Base-by-base conservation (phyloP, 2,329 filamentous ascomycete species). In the Leptodontidium sp. region DNA sequence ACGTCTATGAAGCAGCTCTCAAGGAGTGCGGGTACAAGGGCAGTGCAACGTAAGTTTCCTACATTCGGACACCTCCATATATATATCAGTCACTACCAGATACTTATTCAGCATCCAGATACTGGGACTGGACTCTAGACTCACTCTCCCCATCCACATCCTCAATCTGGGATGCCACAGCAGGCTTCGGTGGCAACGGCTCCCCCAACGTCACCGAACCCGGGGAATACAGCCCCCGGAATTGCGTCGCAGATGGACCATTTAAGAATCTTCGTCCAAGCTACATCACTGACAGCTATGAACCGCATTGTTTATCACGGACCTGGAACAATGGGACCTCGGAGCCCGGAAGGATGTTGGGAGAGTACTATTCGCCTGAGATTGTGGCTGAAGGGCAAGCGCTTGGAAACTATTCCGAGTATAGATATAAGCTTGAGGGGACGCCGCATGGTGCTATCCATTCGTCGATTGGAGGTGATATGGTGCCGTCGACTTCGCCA, bases 1-100 rank as follows among this genome's bases (percentile, higher is more conserved):
- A 77, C 62, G 72, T 79, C 14, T 83, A 81, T 64, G 82, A 84
- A 70, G 72, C 78, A 50, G 79, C 79, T 43, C 75, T 84, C 6
- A 75, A 76, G 32, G 50, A 53, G 14, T 53, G 50, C 24, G 50
- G 47, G 21, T 26, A 47, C 35, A 62, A 49, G 14, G 59, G 29
- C 12, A 49, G 26, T 49, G 26, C 43, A 47, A 62, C 59, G 59
- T 45, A 11, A 47, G 47, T 35, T 21, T 47, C 15, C 45, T n/a
- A 17, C 45, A n/a, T n/a, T 17, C 45, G 21, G 21, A 21, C 21
- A 21, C 21, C 21, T 21, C 21, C 21, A 21, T 21, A 21, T 21
- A 21, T 21, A 21, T 21, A 21, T 21, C 21, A 21, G 21, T 21
- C 21, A 21, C 21, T 21, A 21, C 21, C 21, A 21, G 21, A 21